phyloP scores from a whole-genome alignment of 2,329 filamentous ascomycete species.

The Xylariaceae sp. region DNA sequence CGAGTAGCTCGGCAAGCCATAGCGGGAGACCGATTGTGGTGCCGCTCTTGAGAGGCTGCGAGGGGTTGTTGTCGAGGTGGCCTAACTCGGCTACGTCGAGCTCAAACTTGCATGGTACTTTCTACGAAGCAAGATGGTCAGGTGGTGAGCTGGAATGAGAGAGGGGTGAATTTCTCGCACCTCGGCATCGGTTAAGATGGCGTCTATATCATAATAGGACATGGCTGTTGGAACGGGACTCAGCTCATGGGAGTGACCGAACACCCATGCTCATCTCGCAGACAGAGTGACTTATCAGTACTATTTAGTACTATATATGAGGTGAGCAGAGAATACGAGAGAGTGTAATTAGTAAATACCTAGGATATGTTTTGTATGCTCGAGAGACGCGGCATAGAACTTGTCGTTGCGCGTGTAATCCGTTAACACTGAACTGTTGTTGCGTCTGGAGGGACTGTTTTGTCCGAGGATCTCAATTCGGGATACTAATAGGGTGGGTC shows the following conservation, averaged over 20 bases:
- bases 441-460: too few relatives aligned
- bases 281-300: neutral
- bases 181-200: conserved; percentile 80
- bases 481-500: too few relatives aligned
- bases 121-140: conserved; percentile 45
- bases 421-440: too few relatives aligned
- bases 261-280: neutral
- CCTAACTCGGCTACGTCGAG: conserved; percentile 82
- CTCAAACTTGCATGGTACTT: conserved; percentile 93
- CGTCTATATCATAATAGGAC: conserved; percentile 81
- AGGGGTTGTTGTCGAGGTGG: conserved; percentile 78
- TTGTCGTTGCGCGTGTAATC: neutral
- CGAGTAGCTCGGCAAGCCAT: conserved; percentile 93
- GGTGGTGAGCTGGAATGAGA: neutral
- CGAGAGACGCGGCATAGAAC: neutral
- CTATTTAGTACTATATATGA: neutral
- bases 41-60: conserved; percentile 66
- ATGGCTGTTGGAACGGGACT: conserved; percentile 32
- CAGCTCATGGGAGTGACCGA: conserved; percentile 1
- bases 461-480: too few relatives aligned
- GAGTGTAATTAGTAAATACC: too few relatives aligned
- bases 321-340: neutral
- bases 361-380: too few relatives aligned
- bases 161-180: conserved; percentile 38
- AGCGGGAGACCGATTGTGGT: conserved; percentile 79